These are phyloP conservation scores for Aquanectria penicillioides DNA, from an alignment of 2,329 filamentous ascomycete species.

Conservation along the genomic window DNA sequence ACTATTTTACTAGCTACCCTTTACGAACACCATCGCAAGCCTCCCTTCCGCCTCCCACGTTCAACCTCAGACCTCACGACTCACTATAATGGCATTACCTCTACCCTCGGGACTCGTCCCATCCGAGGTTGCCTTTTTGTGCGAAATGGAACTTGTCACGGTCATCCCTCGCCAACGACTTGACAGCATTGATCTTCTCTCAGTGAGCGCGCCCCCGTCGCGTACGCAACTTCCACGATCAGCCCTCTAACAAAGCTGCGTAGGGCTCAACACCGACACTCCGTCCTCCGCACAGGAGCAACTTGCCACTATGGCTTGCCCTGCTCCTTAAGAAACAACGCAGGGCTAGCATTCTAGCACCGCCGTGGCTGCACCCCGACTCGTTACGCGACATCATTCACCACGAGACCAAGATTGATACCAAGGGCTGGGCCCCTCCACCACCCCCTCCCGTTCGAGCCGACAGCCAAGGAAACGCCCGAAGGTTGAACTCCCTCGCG, in stretches of 20 bases:
- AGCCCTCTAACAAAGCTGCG: constrained; percentile 28
- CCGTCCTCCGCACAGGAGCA: constrained; percentile 80
- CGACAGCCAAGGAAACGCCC: constrained; percentile 57
- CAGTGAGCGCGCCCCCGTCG: constrained; percentile 68
- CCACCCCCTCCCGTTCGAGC: constrained; percentile 70
- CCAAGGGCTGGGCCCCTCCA: constrained; percentile 79
- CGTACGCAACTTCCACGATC: constrained; percentile 27
- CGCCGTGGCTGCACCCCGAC: constrained; percentile 84
- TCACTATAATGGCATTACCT: constrained; percentile 58
- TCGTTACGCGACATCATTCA: constrained; percentile 82
- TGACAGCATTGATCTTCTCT: constrained; percentile 84
- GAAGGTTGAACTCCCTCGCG: constrained; percentile 41
- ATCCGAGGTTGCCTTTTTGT: constrained; percentile 90
- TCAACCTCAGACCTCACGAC: constrained; percentile 3
- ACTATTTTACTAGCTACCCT: too few relatives aligned
- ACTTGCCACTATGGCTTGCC: constrained; percentile 92
- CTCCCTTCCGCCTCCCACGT: constrained; percentile 23
- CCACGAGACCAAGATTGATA: constrained; percentile 78
- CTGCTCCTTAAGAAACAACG: constrained; percentile 93
- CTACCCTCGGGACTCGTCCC: constrained; percentile 73
- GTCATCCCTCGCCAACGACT: constrained; percentile 91
- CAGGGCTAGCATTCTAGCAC: constrained; percentile 91
- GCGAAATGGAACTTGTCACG: constrained; percentile 97
- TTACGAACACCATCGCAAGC: too few relatives aligned
- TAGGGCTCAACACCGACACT: constrained; percentile 83